Evolutionary conservation across 345 rosid genomes (phyloP).

Genomic region (Eutrema yunnanense): DNA sequence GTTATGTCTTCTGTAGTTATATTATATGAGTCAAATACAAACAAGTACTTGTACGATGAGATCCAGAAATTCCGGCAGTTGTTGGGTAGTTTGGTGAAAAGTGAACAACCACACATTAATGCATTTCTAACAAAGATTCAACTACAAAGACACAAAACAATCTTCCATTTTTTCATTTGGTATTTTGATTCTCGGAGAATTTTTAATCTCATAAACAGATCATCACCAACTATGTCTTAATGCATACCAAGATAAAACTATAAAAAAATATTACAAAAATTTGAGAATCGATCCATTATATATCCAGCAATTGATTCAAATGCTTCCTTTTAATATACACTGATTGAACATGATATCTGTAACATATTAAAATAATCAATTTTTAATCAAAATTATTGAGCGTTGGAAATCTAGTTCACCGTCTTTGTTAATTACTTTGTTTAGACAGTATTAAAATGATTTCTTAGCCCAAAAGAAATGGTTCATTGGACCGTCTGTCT

Average conservation of each 20-base stretch:
- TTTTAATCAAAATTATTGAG: background rate
- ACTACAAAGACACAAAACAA: too few species aligned
- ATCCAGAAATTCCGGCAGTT: background rate
- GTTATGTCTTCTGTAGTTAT: too few species aligned
- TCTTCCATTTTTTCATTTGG: too few species aligned
- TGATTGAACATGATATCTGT: too few species aligned
- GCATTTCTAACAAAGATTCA: background rate
- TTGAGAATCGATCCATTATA: too few species aligned
- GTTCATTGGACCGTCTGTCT: background rate
- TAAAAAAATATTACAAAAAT: fast-evolving
- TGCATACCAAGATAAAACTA: too few species aligned
- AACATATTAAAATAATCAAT: background rate
- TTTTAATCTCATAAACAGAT: too few species aligned
- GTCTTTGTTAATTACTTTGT: background rate
- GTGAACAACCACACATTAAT: background rate
- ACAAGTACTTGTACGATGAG: background rate
- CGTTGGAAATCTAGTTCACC: background rate
- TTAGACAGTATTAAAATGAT: background rate
- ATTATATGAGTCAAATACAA: background rate
- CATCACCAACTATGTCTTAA: too few species aligned
- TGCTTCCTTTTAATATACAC: too few species aligned
- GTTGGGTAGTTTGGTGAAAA: background rate
- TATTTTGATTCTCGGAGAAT: too few species aligned
- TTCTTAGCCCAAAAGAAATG: background rate
- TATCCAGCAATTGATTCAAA: too few species aligned